Evolutionary conservation across 768 basidiomycete genomes (phyloP).

Genomic region (Trametes elegans): DNA sequence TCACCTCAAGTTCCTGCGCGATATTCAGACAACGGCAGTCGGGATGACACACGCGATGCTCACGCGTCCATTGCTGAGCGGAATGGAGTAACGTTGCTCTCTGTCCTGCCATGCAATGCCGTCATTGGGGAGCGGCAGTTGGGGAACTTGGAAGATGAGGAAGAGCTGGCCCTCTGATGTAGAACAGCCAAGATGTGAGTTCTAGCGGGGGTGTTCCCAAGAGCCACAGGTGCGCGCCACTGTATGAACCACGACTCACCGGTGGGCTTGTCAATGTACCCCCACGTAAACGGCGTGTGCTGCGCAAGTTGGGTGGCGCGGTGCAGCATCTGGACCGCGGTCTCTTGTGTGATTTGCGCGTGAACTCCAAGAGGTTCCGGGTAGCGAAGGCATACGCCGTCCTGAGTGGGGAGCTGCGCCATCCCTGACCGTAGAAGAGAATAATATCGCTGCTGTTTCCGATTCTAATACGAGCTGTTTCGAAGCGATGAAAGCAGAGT

Average conservation of each 20-base stretch:
- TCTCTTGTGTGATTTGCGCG: slow-evolving; percentile 51
- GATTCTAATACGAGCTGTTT: too few species aligned
- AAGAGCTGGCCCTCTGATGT: slow-evolving; percentile 68
- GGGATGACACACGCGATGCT: slow-evolving; percentile 27
- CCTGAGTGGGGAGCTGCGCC: slow-evolving; percentile 46
- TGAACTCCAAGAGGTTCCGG: slow-evolving; percentile 65
- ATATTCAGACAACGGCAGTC: neutral
- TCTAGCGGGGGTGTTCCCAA: too few species aligned
- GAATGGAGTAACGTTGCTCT: slow-evolving; percentile 59
- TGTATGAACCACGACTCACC: slow-evolving; percentile 46
- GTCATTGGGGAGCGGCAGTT: slow-evolving; percentile 65
- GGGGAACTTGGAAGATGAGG: slow-evolving; percentile 63
- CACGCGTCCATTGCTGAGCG: slow-evolving; percentile 52
- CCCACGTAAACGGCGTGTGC: slow-evolving; percentile 64
- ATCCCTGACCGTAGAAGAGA: neutral
- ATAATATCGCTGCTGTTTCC: too few species aligned
- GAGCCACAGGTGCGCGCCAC: too few species aligned
- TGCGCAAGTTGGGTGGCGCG: slow-evolving; percentile 58
- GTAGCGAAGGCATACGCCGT: slow-evolving; percentile 66
- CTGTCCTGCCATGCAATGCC: slow-evolving; percentile 76
- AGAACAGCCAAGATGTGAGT: too few species aligned
- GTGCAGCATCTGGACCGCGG: slow-evolving; percentile 57
- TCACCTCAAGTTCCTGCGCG: slow-evolving; percentile 73
- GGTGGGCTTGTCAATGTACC: slow-evolving; percentile 73
- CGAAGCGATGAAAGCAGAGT: neutral